Conservation (phyloP, 1,139 yeast species). For the Protomyces inouyei region DNA sequence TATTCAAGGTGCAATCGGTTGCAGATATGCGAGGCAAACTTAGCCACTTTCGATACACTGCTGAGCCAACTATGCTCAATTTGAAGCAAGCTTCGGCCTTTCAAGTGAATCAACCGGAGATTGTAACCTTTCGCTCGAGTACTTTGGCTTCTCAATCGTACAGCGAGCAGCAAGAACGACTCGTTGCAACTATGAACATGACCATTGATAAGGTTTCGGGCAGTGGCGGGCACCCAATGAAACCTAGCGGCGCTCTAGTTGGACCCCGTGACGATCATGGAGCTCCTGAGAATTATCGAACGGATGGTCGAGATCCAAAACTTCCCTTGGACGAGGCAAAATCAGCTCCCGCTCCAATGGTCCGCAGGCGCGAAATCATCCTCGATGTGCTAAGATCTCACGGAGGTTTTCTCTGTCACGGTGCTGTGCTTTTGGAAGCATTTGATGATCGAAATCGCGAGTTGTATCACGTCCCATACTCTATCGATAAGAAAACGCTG, state of each 20-base stretch:
- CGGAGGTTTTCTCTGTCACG: not conserved
- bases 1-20: not conserved
- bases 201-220: not conserved
- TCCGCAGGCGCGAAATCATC: not conserved
- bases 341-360: not conserved
- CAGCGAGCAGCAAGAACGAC: not conserved
- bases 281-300: not conserved
- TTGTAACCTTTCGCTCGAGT: not conserved
- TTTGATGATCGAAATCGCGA: not conserved
- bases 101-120: not conserved
- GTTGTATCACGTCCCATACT: not conserved
- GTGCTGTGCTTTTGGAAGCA: not conserved
- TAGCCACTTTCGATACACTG: not conserved
- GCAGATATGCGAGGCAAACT: not conserved
- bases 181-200: not conserved
- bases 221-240: not conserved
- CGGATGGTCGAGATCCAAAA: not conserved
- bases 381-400: not conserved
- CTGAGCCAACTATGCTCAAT: not conserved
- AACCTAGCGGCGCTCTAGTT: no score
- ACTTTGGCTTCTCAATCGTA: not conserved
- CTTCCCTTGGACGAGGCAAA: not conserved
- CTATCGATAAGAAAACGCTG: slow-evolving; percentile 7
- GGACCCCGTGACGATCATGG: no score
- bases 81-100: not conserved